Percentiles rank a stretch among this genome's conserved stretches.
Conservation (phyloP, 768 basidiomycete species). For the Pleurotus tuoliensis region DNA sequence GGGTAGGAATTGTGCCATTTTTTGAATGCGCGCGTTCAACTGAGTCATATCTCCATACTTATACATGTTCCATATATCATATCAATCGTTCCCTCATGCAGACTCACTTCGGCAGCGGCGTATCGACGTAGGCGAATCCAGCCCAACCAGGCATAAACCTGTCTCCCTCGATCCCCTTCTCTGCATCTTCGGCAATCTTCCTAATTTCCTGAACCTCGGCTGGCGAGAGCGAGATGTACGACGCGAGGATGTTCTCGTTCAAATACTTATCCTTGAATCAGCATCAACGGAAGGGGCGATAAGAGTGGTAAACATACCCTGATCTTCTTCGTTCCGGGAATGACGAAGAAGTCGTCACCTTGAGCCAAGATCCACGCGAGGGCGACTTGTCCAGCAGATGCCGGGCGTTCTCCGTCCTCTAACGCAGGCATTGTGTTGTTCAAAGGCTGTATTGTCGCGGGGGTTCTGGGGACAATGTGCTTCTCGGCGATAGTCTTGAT, state of each 20-base stretch:
- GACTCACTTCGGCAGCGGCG: background rate
- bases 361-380: conserved; percentile 47
- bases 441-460: no score
- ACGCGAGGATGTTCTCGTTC: conserved; percentile 40
- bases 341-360: conserved; percentile 37
- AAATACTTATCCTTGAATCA: conserved; percentile 24
- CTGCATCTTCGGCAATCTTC: conserved; percentile 28
- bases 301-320: conserved; percentile 17
- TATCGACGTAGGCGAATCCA: conserved; percentile 12
- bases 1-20: no score
- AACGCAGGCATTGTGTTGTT: conserved; percentile 17
- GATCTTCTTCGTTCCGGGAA: conserved; percentile 39
- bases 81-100: no score
- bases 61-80: no score
- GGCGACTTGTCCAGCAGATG: conserved; percentile 37
- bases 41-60: no score
- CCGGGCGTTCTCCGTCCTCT: conserved; percentile 7
- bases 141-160: conserved; percentile 20
- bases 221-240: conserved; percentile 24
- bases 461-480: background rate
- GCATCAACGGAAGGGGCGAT: conserved; percentile 1
- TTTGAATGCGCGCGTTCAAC: no score
- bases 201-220: conserved; percentile 36
- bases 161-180: conserved; percentile 20
- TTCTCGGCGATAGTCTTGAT: conserved; percentile 27